Conservation (phyloP, 129 eudicot genomes). For the Calendula officinalis region DNA sequence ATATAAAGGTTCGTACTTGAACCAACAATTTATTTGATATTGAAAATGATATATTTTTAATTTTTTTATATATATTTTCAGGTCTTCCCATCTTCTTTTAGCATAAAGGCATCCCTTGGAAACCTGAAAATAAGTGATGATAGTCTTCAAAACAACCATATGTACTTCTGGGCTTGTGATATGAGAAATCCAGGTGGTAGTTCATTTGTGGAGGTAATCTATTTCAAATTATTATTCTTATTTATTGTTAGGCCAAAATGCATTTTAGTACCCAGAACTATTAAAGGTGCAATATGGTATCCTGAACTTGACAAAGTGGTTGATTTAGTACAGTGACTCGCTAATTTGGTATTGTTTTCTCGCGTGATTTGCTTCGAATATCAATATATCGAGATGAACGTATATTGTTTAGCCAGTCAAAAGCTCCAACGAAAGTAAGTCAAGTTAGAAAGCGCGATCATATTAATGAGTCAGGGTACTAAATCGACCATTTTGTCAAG, state of each 20-base stretch:
- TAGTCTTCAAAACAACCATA: constrained; percentile 67
- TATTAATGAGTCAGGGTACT: too few relatives aligned
- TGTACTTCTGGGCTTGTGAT: constrained; percentile 94
- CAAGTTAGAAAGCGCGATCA: too few relatives aligned
- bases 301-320: too few relatives aligned
- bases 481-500: too few relatives aligned
- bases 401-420: too few relatives aligned
- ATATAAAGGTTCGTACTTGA: constrained; percentile 62
- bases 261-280: neutral
- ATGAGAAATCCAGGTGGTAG: constrained; percentile 99
- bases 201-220: constrained; percentile 92
- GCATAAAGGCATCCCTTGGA: constrained; percentile 96
- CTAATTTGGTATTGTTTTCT: too few relatives aligned
- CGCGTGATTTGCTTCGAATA: too few relatives aligned
- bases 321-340: too few relatives aligned
- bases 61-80: constrained; percentile 24
- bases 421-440: too few relatives aligned
- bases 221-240: neutral
- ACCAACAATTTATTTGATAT: neutral
- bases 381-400: too few relatives aligned
- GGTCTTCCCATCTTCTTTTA: constrained; percentile 98
- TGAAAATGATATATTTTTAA: constrained; percentile 6
- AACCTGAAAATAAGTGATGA: constrained; percentile 93
- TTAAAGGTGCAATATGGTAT: too few relatives aligned
- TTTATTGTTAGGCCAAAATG: neutral